Percentiles rank a stretch among this genome's conserved stretches.
These are phyloP conservation scores for Xylaria sp. DNA, from an alignment of 2,329 filamentous ascomycete species.

Conservation along the genomic window DNA sequence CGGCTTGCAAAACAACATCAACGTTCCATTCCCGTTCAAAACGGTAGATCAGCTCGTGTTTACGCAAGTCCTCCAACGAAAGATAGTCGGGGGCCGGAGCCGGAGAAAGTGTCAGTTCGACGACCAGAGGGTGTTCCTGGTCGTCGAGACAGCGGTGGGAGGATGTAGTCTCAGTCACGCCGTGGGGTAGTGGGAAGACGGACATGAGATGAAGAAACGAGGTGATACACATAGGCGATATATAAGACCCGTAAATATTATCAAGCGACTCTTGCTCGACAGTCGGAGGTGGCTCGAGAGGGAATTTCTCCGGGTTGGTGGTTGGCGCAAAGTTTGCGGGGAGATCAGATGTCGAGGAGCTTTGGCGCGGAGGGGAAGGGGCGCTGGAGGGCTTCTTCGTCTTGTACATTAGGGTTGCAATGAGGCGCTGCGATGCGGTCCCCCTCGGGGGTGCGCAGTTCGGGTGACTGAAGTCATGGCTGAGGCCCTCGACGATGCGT, in stretches of 20 bases:
- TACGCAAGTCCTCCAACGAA: constrained; percentile 75
- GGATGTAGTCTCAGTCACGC: constrained; percentile 65
- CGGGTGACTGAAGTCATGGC: constrained; percentile 70
- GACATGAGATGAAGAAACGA: constrained; percentile 75
- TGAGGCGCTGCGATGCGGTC: constrained; percentile 60
- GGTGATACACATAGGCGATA: constrained; percentile 72
- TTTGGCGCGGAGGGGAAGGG: constrained; percentile 52
- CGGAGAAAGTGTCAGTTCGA: constrained; percentile 73
- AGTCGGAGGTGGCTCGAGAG: constrained; percentile 66
- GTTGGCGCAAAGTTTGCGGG: constrained; percentile 70
- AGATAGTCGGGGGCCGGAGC: constrained; percentile 71
- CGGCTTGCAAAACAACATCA: constrained; percentile 80
- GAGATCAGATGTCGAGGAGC: constrained; percentile 55
- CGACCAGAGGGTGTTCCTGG: constrained; percentile 68
- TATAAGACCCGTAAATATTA: constrained; percentile 73
- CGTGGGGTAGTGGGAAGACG: constrained; percentile 66
- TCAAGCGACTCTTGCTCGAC: constrained; percentile 69
- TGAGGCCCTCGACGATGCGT: constrained; percentile 70
- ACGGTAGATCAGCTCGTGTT: constrained; percentile 82
- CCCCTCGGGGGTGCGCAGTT: constrained; percentile 68
- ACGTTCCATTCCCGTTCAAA: constrained; percentile 93
- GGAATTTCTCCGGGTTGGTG: constrained; percentile 67
- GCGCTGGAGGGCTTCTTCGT: constrained; percentile 48
- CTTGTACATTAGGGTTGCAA: constrained; percentile 74
- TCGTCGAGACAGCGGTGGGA: constrained; percentile 74